Evolutionary conservation across 129 eudicot species (phyloP).

Genomic region (Chrysanthemum seticuspe): DNA sequence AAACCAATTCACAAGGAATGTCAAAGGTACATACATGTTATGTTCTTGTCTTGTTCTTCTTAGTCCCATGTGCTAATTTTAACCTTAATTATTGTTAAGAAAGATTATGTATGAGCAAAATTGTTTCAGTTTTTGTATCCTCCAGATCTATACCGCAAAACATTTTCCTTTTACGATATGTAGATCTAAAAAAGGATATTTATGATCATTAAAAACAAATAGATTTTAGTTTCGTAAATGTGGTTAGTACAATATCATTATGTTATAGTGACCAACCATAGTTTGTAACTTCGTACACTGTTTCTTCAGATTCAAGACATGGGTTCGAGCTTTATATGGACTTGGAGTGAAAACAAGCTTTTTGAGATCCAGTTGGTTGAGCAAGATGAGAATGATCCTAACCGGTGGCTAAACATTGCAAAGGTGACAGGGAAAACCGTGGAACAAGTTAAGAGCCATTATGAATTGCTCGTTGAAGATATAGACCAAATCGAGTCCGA

Average conservation of each 20-base stretch:
- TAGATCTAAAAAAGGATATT: too few species aligned
- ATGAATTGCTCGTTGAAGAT: conserved; percentile 43
- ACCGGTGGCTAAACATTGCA: conserved; percentile 64
- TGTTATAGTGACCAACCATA: too few species aligned
- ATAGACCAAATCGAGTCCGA: conserved; percentile 55
- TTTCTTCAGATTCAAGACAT: conserved; percentile 19
- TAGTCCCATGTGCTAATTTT: not conserved
- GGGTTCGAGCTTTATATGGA: conserved; percentile 55
- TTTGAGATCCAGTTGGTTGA: conserved; percentile 59
- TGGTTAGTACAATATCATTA: too few species aligned
- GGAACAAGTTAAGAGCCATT: conserved; percentile 63
- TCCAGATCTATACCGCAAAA: too few species aligned
- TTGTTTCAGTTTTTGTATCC: too few species aligned
- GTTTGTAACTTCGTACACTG: not conserved
- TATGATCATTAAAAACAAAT: too few species aligned
- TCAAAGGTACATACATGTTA: not conserved
- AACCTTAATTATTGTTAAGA: not conserved
- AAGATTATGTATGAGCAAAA: not conserved
- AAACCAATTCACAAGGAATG: not conserved
- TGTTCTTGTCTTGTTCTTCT: not conserved
- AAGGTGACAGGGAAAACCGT: conserved; percentile 47
- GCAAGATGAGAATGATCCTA: conserved; percentile 58
- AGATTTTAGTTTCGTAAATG: too few species aligned
- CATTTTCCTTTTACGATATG: too few species aligned
- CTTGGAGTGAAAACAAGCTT: conserved; percentile 50